Evolutionary conservation across 129 eudicot species (phyloP), one percentile per base, ranked within the genome.

Genomic region (Saposhnikovia divaricata): DNA sequence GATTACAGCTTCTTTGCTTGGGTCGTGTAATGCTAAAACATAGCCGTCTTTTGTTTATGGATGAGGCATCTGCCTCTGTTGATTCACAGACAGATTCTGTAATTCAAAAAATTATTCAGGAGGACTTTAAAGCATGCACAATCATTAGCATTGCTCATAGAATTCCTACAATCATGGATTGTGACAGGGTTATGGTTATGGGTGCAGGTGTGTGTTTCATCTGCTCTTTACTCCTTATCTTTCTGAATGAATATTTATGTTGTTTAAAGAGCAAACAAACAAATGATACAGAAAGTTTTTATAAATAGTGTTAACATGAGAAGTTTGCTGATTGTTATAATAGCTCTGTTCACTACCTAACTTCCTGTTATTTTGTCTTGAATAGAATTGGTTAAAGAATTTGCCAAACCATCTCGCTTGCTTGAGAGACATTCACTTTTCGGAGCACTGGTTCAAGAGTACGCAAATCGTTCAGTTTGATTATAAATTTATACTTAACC

Each of bases 151-250:
- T 96, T 85, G 99, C 99, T 78, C 98, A 96, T 79, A 88, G 99
- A 84, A 96, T 96, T 65, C 99, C 99, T 0, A 96, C 99, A 3
- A 98, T 96, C 28, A 96, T 96, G 99, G 99, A 96, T 79, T 96
- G 99, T 74, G 97, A 96, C 76, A 81, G 89, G 50, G 99, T 95
- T 74, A 86, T 95, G 44, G 99, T 95, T 77, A 81, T 95, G 4
- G 97, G 92, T 87, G 98, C 94, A 63, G 98, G 98, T 91, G 31
- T 21, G 74, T 55, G n/a, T 39, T 63, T 65, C n/a, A 4, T 21
- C 79, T 9, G 19, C 45, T 74, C 61, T 45, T 12, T 2, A 59
- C 66, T 59, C 66, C n/a, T n/a, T n/a, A 59, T n/a, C 66, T 59
- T 23, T 9, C 9, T 59, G 5, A 1, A 9, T n/a, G 10, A 5